phyloP scores from a whole-genome alignment of 805 yeast species.

The Ogataea glucozyma region DNA sequence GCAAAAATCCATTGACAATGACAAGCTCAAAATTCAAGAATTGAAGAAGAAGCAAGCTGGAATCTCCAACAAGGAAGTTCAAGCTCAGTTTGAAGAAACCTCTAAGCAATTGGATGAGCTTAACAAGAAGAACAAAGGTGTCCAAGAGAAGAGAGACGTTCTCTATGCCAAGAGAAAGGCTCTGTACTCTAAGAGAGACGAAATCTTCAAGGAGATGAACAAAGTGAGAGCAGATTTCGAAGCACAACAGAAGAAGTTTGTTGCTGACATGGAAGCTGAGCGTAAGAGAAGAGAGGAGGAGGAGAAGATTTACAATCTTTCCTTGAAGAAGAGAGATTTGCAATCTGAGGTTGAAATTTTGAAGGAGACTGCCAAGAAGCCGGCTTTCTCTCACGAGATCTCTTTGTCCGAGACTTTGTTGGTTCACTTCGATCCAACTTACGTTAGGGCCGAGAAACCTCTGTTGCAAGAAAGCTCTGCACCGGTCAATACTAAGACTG shows the following conservation, averaged over 20 bases:
- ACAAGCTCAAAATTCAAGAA: constrained; percentile 71
- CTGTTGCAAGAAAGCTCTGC: constrained; percentile 16
- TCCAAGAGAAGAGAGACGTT: constrained; percentile 64
- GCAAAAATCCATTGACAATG: constrained; percentile 78
- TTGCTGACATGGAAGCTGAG: constrained; percentile 66
- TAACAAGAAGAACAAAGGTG: constrained; percentile 56
- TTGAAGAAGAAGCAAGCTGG: constrained; percentile 64
- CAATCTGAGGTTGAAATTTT: constrained; percentile 65
- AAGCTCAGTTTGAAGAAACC: constrained; percentile 64
- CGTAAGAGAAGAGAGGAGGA: constrained; percentile 67
- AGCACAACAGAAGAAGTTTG: constrained; percentile 71
- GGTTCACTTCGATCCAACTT: constrained; percentile 73
- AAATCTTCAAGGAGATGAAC: constrained; percentile 63
- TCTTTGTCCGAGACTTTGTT: constrained; percentile 72
- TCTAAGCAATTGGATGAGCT: constrained; percentile 72
- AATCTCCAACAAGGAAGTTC: constrained; percentile 64
- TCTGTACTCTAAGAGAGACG: constrained; percentile 67
- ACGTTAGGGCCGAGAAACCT: constrained; percentile 53
- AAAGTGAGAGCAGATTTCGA: constrained; percentile 73
- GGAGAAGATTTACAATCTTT: constrained; percentile 53
- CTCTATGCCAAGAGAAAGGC: constrained; percentile 67
- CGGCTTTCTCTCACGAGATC: constrained; percentile 84
- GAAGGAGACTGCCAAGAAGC: constrained; percentile 67
- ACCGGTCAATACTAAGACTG: constrained; percentile 19
- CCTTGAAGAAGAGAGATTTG: constrained; percentile 50